phyloP scores from a whole-genome alignment of 805 yeast genomes.

The Naumovozyma dairenensis region DNA sequence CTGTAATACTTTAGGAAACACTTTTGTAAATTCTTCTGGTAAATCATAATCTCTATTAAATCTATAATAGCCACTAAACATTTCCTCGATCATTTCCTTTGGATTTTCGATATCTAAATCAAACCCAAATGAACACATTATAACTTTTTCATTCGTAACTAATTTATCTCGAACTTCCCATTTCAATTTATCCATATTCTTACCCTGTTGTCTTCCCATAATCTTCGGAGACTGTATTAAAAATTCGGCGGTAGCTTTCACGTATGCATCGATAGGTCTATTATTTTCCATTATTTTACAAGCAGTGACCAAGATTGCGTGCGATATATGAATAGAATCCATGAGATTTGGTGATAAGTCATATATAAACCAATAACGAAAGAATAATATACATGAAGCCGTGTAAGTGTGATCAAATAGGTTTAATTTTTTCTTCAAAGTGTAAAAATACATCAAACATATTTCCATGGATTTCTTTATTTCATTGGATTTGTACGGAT shows the following conservation, averaged over 20 bases:
- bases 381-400: constrained; percentile 27
- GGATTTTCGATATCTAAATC: constrained; percentile 29
- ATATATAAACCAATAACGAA: constrained; percentile 27
- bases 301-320: constrained; percentile 29
- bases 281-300: constrained; percentile 30
- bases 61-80: constrained; percentile 27
- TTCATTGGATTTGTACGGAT: constrained; percentile 14
- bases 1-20: constrained; percentile 26
- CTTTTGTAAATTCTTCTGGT: constrained; percentile 19
- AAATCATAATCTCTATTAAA: constrained; percentile 23
- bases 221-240: constrained; percentile 3
- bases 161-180: constrained; percentile 30
- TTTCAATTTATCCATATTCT: constrained; percentile 27
- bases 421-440: constrained; percentile 26
- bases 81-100: constrained; percentile 27
- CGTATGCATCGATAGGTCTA: constrained; percentile 29
- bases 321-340: constrained; percentile 26
- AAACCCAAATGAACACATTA: constrained; percentile 26
- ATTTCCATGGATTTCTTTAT: constrained; percentile 27
- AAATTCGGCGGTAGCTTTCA: constrained; percentile 26
- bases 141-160: constrained; percentile 24
- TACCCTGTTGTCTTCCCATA: constrained; percentile 14
- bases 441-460: constrained; percentile 28
- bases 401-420: constrained; percentile 30
- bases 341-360: constrained; percentile 22